Evolutionary conservation across 2,329 filamentous ascomycete genomes (phyloP).

Genomic region (Trichoderma arundinaceum): DNA sequence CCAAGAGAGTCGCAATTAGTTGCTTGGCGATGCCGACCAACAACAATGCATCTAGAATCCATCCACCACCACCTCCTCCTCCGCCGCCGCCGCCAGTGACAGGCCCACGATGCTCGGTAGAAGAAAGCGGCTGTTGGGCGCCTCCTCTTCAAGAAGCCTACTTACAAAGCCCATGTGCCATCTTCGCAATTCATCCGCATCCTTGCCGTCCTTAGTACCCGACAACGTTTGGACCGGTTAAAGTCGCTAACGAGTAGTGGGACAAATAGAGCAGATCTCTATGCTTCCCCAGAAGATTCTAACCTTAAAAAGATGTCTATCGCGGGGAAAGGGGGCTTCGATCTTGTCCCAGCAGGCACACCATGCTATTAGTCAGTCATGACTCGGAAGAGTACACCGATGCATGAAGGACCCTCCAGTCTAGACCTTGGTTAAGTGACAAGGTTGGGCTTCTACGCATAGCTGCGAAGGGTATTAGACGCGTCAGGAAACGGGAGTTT

Average conservation of each 20-base stretch:
- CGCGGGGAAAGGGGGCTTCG: neutral
- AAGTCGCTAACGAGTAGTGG: constrained; percentile 3
- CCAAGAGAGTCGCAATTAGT: neutral
- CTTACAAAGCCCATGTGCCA: neutral
- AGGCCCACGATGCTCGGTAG: neutral
- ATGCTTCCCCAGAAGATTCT: constrained; percentile 15
- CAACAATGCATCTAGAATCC: neutral
- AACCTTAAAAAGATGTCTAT: constrained; percentile 16
- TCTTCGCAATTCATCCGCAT: neutral
- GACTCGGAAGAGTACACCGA: neutral
- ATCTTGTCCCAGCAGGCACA: neutral
- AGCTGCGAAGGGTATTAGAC: too few species aligned
- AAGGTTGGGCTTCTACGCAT: too few species aligned
- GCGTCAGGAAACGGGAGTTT: too few species aligned
- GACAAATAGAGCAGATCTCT: neutral
- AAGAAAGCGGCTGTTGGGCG: constrained; percentile 9
- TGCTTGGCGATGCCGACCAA: neutral
- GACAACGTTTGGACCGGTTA: neutral
- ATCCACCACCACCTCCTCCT: neutral
- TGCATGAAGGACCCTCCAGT: neutral
- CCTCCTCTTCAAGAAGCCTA: neutral
- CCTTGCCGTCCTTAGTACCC: neutral
- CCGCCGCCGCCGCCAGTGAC: neutral
- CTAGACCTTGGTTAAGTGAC: neutral
- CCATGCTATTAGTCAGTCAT: constrained; percentile 9